Conservation (phyloP, 2,329 filamentous ascomycete species). For the Calonectria henricotiae region DNA sequence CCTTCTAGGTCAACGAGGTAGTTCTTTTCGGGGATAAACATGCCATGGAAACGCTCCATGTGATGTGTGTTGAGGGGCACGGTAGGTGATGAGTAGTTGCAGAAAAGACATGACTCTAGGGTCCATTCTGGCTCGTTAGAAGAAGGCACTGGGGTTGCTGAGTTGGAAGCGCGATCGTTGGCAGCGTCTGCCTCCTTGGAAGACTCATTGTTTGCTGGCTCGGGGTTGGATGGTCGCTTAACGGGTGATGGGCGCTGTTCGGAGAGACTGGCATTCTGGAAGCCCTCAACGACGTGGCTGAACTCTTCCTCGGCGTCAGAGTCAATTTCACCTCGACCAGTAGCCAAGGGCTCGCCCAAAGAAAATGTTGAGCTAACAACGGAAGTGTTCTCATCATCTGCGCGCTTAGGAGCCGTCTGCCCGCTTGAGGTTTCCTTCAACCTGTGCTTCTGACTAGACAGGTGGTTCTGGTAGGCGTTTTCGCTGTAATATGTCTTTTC, state of each 20-base stretch:
- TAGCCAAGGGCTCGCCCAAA: conserved; percentile 82
- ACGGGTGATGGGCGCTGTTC: conserved; percentile 67
- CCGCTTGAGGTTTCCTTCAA: conserved; percentile 67
- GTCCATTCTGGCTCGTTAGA: conserved; percentile 60
- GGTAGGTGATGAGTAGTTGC: conserved; percentile 86
- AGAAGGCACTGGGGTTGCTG: conserved; percentile 58
- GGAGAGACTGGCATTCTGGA: conserved; percentile 82
- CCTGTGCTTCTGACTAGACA: conserved; percentile 92
- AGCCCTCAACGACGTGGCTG: conserved; percentile 81
- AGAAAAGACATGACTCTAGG: conserved; percentile 84
- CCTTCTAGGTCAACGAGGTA: conserved; percentile 89
- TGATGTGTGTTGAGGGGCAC: conserved; percentile 85
- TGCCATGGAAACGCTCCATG: conserved; percentile 94
- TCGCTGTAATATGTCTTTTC: conserved; percentile 96
- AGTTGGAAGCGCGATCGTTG: conserved; percentile 63
- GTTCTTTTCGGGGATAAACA: conserved; percentile 93
- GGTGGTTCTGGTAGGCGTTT: conserved; percentile 94
- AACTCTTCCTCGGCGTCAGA: conserved; percentile 83
- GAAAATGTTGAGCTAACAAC: conserved; percentile 94
- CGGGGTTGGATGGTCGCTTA: conserved; percentile 70
- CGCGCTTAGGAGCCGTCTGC: conserved; percentile 53
- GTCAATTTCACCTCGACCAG: conserved; percentile 68
- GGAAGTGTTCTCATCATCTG: conserved; percentile 82
- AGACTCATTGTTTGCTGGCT: conserved; percentile 60
- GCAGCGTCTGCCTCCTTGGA: conserved; percentile 64